A percentile compares a stretch with the other conserved stretches of the same genome.
phyloP scores from a whole-genome alignment of 1,139 yeast species.

The Kodamaea sp. region DNA sequence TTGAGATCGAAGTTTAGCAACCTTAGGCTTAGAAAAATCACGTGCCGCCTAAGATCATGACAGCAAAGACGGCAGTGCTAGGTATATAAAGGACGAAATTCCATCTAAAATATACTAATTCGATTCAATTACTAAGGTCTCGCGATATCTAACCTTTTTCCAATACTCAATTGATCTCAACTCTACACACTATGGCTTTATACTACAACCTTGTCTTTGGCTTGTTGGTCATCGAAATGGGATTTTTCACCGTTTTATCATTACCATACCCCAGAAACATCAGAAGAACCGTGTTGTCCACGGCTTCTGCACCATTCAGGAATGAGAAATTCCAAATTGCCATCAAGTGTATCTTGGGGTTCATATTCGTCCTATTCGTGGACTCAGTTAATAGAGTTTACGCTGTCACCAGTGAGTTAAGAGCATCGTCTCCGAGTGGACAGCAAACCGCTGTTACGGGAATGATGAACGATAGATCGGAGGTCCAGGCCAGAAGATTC shows the following conservation, averaged over 20 bases:
- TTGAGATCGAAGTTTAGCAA: too few species aligned
- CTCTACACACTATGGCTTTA: slow-evolving; percentile 55
- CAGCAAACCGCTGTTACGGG: slow-evolving; percentile 19
- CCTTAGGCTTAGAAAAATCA: too few species aligned
- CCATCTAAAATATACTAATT: too few species aligned
- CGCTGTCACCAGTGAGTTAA: slow-evolving; percentile 66
- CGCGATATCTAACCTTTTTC: not conserved
- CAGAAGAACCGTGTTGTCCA: slow-evolving; percentile 66
- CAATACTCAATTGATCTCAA: not conserved
- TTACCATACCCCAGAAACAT: slow-evolving; percentile 79
- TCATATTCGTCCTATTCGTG: slow-evolving; percentile 78
- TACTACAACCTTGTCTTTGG: slow-evolving; percentile 76
- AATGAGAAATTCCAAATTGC: slow-evolving; percentile 74
- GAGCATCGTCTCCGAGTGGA: slow-evolving; percentile 23
- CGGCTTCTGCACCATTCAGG: slow-evolving; percentile 69
- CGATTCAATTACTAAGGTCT: not conserved
- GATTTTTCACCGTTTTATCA: slow-evolving; percentile 76
- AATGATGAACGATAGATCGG: slow-evolving; percentile 61
- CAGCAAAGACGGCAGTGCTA: slow-evolving; percentile 3
- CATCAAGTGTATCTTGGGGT: slow-evolving; percentile 79
- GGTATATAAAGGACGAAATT: too few species aligned
- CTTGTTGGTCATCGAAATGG: slow-evolving; percentile 75
- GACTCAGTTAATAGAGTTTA: slow-evolving; percentile 88
- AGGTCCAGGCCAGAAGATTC: slow-evolving; percentile 85
- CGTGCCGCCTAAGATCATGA: not conserved